phyloP scores from a whole-genome alignment of 1,139 yeast species.

The Protomyces lactucae-debilis region DNA sequence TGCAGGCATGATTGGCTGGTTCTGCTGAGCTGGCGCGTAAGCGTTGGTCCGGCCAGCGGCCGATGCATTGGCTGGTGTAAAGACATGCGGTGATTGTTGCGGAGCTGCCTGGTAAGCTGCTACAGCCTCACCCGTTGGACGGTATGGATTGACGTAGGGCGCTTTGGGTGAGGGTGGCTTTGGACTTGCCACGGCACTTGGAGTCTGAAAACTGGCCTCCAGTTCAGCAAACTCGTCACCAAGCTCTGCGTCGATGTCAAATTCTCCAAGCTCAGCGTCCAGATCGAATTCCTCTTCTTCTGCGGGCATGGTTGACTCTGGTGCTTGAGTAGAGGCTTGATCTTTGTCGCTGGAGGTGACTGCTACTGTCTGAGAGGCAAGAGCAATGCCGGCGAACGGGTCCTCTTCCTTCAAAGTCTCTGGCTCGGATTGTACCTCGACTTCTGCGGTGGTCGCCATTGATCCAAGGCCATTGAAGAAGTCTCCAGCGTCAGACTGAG shows the following conservation, averaged over 20 bases:
- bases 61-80: constrained; percentile 6
- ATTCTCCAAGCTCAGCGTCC: constrained; percentile 3
- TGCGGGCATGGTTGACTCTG: no score
- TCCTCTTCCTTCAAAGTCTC: no score
- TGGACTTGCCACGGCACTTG: neutral
- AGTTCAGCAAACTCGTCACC: constrained; percentile 19
- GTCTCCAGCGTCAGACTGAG: no score
- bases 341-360: no score
- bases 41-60: neutral
- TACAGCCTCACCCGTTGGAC: neutral
- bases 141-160: neutral
- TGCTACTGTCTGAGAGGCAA: no score
- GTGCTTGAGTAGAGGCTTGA: no score
- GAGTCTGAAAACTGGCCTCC: constrained; percentile 2
- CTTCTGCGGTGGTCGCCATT: no score
- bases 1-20: neutral
- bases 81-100: neutral
- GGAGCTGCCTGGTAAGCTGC: neutral
- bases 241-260: constrained; percentile 16
- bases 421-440: no score
- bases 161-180: neutral
- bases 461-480: no score
- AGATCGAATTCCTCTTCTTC: neutral
- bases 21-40: constrained; percentile 1
- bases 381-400: no score